Conservation (phyloP, 2,329 filamentous ascomycete genomes). For the Pseudopithomyces maydicus region DNA sequence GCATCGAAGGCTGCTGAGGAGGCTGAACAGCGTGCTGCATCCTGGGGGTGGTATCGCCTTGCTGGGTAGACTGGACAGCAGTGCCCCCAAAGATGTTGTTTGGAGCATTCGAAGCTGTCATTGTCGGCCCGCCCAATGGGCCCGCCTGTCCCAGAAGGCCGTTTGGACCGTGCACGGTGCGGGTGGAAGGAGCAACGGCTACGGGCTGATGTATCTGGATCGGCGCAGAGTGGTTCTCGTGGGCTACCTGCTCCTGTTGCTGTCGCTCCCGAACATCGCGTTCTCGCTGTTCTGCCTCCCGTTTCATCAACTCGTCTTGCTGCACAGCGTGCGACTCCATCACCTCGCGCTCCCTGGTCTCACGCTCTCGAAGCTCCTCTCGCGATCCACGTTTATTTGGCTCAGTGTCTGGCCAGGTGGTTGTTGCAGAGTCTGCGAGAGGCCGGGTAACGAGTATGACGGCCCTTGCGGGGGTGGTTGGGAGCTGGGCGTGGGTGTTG, state of each 20-base stretch:
- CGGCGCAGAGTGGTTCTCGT: slow-evolving; percentile 85
- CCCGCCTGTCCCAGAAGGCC: slow-evolving; percentile 72
- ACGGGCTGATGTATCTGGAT: slow-evolving; percentile 95
- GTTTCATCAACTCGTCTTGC: slow-evolving; percentile 61
- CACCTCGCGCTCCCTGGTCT: slow-evolving; percentile 56
- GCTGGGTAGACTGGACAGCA: slow-evolving; percentile 64
- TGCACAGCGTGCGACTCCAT: slow-evolving; percentile 54
- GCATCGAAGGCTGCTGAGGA: slow-evolving; percentile 58
- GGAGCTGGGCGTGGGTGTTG: slow-evolving; percentile 38
- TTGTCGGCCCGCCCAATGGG: slow-evolving; percentile 57
- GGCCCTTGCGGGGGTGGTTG: slow-evolving; percentile 43
- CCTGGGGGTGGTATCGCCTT: slow-evolving; percentile 59
- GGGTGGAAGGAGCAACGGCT: slow-evolving; percentile 72
- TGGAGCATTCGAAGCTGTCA: slow-evolving; percentile 64
- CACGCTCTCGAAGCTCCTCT: slow-evolving; percentile 54
- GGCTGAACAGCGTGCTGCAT: slow-evolving; percentile 67
- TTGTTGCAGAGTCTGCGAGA: slow-evolving; percentile 50
- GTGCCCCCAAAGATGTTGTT: slow-evolving; percentile 73
- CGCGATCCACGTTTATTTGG: slow-evolving; percentile 47
- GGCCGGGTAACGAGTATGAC: slow-evolving; percentile 51
- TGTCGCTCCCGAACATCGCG: slow-evolving; percentile 69
- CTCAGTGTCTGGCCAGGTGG: slow-evolving; percentile 44
- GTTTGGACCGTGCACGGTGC: slow-evolving; percentile 87
- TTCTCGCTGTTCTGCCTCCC: slow-evolving; percentile 56
- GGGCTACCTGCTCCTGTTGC: slow-evolving; percentile 72